These are phyloP conservation scores for Helminthosporium solani DNA, from an alignment of 2,329 filamentous ascomycete species.

Conservation along the genomic window DNA sequence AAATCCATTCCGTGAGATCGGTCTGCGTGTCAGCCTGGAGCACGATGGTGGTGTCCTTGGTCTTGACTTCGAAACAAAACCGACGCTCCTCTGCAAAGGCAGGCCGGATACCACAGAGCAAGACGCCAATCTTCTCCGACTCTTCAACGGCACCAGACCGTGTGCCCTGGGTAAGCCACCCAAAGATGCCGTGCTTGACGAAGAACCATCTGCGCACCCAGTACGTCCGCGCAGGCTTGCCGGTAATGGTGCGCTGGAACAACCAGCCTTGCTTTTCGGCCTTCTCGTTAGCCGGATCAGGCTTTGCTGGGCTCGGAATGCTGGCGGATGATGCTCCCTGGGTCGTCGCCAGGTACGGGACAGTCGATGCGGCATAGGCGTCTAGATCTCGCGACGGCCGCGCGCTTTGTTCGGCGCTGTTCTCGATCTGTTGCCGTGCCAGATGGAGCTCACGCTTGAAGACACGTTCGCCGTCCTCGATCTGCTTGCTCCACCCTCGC, in stretches of 20 bases:
- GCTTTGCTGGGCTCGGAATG: constrained; percentile 54
- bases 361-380: constrained; percentile 85
- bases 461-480: constrained; percentile 82
- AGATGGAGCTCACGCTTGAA: constrained; percentile 80
- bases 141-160: constrained; percentile 85
- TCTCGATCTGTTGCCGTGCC: constrained; percentile 79
- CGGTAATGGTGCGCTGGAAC: constrained; percentile 75
- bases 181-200: constrained; percentile 92
- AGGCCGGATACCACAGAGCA: constrained; percentile 89
- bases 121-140: constrained; percentile 91
- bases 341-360: constrained; percentile 76
- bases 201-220: constrained; percentile 97
- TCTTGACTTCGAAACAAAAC: constrained; percentile 98
- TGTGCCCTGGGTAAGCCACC: constrained; percentile 81
- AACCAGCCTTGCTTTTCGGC: constrained; percentile 94
- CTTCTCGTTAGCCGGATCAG: constrained; percentile 47
- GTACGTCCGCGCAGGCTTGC: constrained; percentile 84
- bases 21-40: constrained; percentile 90
- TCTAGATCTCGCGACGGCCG: constrained; percentile 90
- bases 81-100: constrained; percentile 89
- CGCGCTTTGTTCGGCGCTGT: constrained; percentile 66
- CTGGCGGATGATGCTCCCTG: constrained; percentile 62
- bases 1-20: constrained; percentile 92
- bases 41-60: constrained; percentile 85
- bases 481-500: constrained; percentile 87